Evolutionary conservation across 148 eudicot genomes (phyloP).

Genomic region (Camellia japonica): DNA sequence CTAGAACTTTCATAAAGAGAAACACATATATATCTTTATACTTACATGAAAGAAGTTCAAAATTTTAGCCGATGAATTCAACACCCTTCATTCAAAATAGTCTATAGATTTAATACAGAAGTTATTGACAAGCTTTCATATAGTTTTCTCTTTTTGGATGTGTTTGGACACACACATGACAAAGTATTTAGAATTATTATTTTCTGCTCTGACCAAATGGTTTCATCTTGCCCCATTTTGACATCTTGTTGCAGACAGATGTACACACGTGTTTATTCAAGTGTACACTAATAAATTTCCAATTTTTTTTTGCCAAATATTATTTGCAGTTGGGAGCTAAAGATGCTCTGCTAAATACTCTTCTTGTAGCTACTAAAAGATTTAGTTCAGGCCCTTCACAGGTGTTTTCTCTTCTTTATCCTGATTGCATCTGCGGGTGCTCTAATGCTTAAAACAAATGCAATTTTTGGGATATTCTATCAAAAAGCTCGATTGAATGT

Average conservation of each 20-base stretch:
- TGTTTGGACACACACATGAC: too few relatives aligned
- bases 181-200: too few relatives aligned
- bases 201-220: neutral
- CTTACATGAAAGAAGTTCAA: too few relatives aligned
- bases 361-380: constrained; percentile 79
- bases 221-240: neutral
- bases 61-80: too few relatives aligned
- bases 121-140: too few relatives aligned
- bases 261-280: neutral
- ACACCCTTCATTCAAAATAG: too few relatives aligned
- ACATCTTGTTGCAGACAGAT: neutral
- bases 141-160: too few relatives aligned
- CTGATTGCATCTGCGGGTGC: neutral
- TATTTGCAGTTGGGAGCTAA: constrained; percentile 71
- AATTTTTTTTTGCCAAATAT: constrained; percentile 19
- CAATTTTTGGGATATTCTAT: constrained; percentile 4
- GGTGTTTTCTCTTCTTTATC: constrained; percentile 35
- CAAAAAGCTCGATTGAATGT: neutral
- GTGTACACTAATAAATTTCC: constrained; percentile 9
- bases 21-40: too few relatives aligned
- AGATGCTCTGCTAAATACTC: constrained; percentile 74
- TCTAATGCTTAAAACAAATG: neutral
- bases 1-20: too few relatives aligned
- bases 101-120: too few relatives aligned
- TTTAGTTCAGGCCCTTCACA: constrained; percentile 92